phyloP scores from a whole-genome alignment of 23 red algal genomes.

The Gracilaria gracilis region DNA sequence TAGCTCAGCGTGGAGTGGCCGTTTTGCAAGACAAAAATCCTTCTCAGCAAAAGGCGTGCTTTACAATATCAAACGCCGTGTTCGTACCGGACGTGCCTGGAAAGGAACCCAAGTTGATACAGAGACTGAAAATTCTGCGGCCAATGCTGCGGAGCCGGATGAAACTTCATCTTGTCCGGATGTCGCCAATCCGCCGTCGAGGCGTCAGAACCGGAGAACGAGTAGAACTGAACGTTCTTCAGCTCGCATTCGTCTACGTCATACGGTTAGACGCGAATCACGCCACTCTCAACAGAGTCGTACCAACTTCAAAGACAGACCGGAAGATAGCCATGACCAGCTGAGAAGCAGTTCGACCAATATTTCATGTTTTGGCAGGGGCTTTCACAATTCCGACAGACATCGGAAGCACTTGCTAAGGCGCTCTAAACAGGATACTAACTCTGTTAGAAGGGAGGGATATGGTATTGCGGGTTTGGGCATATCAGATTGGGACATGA shows the following conservation, averaged over 20 bases:
- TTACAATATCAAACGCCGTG: neutral
- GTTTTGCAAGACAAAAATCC: slow-evolving; percentile 29
- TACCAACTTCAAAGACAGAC: neutral
- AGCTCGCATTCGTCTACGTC: slow-evolving; percentile 9
- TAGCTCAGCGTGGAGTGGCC: slow-evolving; percentile 9
- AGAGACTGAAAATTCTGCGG: neutral
- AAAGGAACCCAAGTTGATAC: neutral
- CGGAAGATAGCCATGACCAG: neutral
- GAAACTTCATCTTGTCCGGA: slow-evolving; percentile 19
- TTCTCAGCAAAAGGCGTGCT: slow-evolving; percentile 33
- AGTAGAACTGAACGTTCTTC: slow-evolving; percentile 20
- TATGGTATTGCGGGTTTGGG: slow-evolving; percentile 29
- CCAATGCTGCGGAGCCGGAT: slow-evolving; percentile 8
- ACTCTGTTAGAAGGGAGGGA: neutral
- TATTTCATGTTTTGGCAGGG: slow-evolving; percentile 28
- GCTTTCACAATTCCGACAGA: slow-evolving; percentile 25
- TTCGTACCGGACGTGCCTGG: slow-evolving; percentile 6
- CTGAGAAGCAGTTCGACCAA: neutral
- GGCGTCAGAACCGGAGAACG: neutral
- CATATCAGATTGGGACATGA: slow-evolving; percentile 51
- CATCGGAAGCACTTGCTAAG: slow-evolving; percentile 6
- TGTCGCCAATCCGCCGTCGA: neutral
- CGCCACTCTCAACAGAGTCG: slow-evolving; percentile 17
- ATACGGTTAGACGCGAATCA: neutral
- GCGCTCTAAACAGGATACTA: slow-evolving; percentile 21